phyloP scores from a whole-genome alignment of 202 grass and related monocot species.

The Schoenoplectus tabernaemontani region DNA sequence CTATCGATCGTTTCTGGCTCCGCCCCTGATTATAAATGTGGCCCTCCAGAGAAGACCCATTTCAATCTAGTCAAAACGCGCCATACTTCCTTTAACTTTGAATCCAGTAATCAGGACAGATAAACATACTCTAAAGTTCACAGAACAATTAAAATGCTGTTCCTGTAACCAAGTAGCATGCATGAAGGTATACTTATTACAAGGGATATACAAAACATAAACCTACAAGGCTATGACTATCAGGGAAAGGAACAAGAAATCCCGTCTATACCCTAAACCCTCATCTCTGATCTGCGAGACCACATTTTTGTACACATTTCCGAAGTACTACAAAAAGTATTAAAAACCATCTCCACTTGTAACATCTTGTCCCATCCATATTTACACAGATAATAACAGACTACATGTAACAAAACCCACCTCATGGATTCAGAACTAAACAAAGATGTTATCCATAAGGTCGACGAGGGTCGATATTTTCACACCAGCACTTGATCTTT shows the following conservation, averaged over 20 bases:
- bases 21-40: too few relatives aligned
- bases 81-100: too few relatives aligned
- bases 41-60: too few relatives aligned
- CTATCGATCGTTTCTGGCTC: too few relatives aligned
- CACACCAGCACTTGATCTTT: constrained; percentile 1
- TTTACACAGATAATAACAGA: constrained; percentile 7
- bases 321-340: background rate
- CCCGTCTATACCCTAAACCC: constrained; percentile 13
- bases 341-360: background rate
- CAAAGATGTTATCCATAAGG: background rate
- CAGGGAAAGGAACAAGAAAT: constrained; percentile 12
- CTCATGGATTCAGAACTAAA: background rate
- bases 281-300: constrained; percentile 12
- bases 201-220: constrained; percentile 12
- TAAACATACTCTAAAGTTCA: background rate
- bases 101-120: background rate
- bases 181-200: constrained; percentile 1
- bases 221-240: constrained; percentile 14
- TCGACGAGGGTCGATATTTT: background rate
- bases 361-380: constrained; percentile 9
- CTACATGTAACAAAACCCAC: constrained; percentile 7
- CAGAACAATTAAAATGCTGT: background rate
- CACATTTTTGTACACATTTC: constrained; percentile 10
- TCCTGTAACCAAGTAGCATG: constrained; percentile 12
- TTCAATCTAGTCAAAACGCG: too few relatives aligned